Evolutionary conservation across 176 grass and related monocot species (phyloP).

Genomic region (Typha latifolia): DNA sequence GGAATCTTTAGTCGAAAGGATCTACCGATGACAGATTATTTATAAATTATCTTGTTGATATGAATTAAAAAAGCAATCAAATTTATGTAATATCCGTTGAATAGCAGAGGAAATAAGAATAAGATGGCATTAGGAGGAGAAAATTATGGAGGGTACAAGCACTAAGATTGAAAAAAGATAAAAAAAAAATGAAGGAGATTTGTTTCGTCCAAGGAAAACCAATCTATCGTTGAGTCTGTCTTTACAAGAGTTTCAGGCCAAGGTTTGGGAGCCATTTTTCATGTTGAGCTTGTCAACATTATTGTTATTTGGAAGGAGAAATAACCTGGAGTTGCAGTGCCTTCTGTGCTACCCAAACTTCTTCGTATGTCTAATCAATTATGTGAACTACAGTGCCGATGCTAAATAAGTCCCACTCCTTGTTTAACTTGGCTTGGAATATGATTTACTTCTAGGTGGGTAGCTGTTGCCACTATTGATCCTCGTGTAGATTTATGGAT

Average conservation of each 20-base stretch:
- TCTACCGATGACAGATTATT: too few species aligned
- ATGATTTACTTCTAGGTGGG: neutral
- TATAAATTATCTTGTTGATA: neutral
- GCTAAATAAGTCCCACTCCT: neutral
- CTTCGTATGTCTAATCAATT: too few species aligned
- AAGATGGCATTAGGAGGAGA: neutral
- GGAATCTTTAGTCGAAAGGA: too few species aligned
- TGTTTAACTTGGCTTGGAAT: neutral
- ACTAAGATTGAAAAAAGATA: neutral
- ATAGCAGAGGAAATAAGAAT: neutral
- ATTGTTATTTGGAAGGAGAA: neutral
- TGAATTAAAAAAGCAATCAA: neutral
- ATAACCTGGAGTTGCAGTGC: too few species aligned
- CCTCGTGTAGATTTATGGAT: neutral
- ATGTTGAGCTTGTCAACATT: neutral
- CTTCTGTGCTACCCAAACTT: too few species aligned
- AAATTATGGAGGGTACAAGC: neutral
- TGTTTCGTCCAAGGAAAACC: too few species aligned
- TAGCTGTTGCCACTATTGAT: neutral
- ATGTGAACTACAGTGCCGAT: too few species aligned
- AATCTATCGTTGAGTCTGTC: too few species aligned
- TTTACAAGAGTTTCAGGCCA: too few species aligned
- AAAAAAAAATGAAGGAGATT: neutral
- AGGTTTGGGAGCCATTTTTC: neutral
- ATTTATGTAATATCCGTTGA: neutral